Evolutionary conservation across 1,284 basidiomycete genomes (phyloP).

Genomic region (Tilletia setariae): DNA sequence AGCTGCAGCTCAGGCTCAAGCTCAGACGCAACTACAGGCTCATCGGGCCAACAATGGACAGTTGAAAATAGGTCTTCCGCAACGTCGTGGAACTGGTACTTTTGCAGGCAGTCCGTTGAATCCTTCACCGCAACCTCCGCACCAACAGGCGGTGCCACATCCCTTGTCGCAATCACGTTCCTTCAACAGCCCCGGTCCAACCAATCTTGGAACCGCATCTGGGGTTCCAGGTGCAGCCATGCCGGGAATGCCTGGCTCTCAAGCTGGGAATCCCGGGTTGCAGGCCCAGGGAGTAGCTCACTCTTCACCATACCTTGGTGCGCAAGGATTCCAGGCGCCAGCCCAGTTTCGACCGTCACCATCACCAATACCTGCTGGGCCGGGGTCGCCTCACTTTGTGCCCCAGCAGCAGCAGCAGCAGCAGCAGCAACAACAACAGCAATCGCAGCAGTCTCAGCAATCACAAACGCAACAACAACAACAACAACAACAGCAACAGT

Average conservation of each 20-base stretch:
- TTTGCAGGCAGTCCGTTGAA: constrained; percentile 10
- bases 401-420: not conserved
- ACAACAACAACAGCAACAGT: constrained; percentile 3
- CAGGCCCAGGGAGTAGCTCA: not conserved
- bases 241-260: constrained; percentile 5
- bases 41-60: constrained; percentile 3
- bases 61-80: not conserved
- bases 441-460: constrained; percentile 2
- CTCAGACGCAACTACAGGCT: constrained; percentile 14
- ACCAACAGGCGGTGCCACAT: constrained; percentile 17
- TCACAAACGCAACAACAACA: not conserved
- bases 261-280: not conserved
- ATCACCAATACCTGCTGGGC: constrained; percentile 5
- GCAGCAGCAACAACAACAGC: not conserved
- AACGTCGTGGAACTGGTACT: constrained; percentile 4
- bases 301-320: constrained; percentile 1
- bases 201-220: not conserved
- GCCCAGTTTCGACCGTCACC: not conserved
- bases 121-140: constrained; percentile 7
- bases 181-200: constrained; percentile 12
- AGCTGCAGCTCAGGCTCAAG: constrained; percentile 10
- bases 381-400: constrained; percentile 8
- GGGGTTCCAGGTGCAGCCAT: not conserved
- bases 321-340: not conserved
- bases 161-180: constrained; percentile 18